phyloP scores from a whole-genome alignment of 805 yeast species.

The Kodamaea kaohsiungensis region DNA sequence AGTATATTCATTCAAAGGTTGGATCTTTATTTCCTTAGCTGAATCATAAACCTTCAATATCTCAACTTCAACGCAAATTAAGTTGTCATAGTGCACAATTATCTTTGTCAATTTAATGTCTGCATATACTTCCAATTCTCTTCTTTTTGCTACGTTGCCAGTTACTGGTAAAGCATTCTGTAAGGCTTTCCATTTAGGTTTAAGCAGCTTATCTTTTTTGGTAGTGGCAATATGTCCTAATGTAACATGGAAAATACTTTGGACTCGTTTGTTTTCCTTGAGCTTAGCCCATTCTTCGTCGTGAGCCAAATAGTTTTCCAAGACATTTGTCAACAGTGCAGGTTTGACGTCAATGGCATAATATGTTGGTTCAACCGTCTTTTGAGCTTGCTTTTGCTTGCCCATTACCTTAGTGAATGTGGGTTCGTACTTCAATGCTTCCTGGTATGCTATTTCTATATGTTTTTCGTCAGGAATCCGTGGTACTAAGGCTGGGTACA shows the following conservation, averaged over 20 bases:
- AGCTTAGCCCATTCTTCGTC: conserved; percentile 24
- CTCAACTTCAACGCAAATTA: conserved; percentile 57
- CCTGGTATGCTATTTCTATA: conserved; percentile 38
- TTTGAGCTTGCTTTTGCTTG: conserved; percentile 5
- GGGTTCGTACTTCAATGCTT: conserved; percentile 54
- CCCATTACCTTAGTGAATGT: conserved; percentile 38
- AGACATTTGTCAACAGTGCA: background rate
- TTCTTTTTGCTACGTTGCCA: background rate
- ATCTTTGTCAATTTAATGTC: conserved; percentile 44
- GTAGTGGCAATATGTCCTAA: conserved; percentile 46
- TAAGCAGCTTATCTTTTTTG: conserved; percentile 14
- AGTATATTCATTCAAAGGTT: conserved; percentile 35
- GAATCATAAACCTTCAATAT: conserved; percentile 16
- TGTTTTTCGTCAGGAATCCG: background rate
- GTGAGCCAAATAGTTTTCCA: background rate
- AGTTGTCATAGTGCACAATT: conserved; percentile 47
- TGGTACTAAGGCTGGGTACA: conserved; percentile 44
- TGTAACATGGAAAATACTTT: conserved; percentile 65
- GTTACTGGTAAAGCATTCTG: conserved; percentile 8
- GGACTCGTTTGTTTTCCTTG: conserved; percentile 40
- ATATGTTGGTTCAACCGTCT: conserved; percentile 36
- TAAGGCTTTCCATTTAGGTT: conserved; percentile 21
- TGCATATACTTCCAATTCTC: conserved; percentile 24
- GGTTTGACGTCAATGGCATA: conserved; percentile 43
- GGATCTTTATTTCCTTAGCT: conserved; percentile 19